Evolutionary conservation across 768 basidiomycete genomes (phyloP).

Genomic region (Boletus rex-veris): DNA sequence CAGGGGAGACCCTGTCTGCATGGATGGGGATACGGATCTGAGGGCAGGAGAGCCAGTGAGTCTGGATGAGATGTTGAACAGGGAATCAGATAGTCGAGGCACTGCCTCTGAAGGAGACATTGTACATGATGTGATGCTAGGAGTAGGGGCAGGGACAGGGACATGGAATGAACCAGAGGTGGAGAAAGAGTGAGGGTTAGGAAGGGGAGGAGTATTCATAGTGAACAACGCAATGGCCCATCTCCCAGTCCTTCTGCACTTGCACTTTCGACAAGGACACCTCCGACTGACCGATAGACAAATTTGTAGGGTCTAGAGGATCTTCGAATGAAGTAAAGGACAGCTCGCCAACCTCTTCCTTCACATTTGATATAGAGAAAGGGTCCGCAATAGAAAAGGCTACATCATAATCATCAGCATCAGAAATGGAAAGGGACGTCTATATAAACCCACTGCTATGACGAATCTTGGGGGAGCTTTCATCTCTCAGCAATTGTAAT

Average conservation of each 20-base stretch:
- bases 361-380: conserved; percentile 17
- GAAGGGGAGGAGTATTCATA: conserved; percentile 28
- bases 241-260: too few species aligned
- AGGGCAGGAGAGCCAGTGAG: conserved; percentile 18
- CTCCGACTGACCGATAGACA: conserved; percentile 36
- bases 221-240: conserved; percentile 11
- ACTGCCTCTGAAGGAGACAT: conserved; percentile 10
- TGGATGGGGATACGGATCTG: conserved; percentile 19
- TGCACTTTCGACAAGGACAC: conserved; percentile 29
- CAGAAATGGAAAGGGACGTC: neutral
- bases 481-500: too few species aligned
- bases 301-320: conserved; percentile 29
- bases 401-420: conserved; percentile 3
- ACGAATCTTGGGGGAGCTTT: conserved; percentile 21
- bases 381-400: conserved; percentile 19
- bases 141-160: neutral
- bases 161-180: conserved; percentile 14
- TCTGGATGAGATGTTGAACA: conserved; percentile 14
- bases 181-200: conserved; percentile 17
- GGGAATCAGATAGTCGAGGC: conserved; percentile 24
- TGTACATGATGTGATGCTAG: neutral
- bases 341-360: conserved; percentile 25
- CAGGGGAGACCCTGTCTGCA: conserved; percentile 28
- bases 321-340: conserved; percentile 32
- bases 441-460: conserved; percentile 12